Conservation (phyloP, 768 basidiomycete species). For the Macrolepiota fuliginosa region DNA sequence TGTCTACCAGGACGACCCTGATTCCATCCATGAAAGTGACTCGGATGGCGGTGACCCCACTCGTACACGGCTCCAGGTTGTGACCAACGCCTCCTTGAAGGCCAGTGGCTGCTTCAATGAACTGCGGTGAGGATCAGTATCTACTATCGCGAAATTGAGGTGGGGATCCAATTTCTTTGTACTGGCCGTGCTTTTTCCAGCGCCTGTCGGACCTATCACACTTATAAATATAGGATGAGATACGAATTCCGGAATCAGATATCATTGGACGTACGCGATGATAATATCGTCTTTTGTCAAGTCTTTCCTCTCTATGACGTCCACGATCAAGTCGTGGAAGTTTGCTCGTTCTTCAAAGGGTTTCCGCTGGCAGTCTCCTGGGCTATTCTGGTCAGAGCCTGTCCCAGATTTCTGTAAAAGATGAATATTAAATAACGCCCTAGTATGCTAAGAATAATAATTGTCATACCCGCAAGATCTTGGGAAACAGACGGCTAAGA, state of each 20-base stretch:
- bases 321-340: neutral
- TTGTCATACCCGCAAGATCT: neutral
- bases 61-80: neutral
- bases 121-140: neutral
- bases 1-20: conserved; percentile 6
- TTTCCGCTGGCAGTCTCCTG: neutral
- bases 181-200: conserved; percentile 6
- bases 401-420: neutral
- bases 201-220: conserved; percentile 4
- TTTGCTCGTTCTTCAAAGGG: neutral
- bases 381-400: neutral
- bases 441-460: neutral
- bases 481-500: neutral
- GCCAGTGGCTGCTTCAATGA: neutral
- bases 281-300: neutral
- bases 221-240: neutral
- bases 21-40: neutral
- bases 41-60: neutral
- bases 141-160: neutral
- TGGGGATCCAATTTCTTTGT: neutral
- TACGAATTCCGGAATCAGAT: neutral
- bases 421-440: neutral
- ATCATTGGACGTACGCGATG: neutral
- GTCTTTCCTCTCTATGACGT: neutral
- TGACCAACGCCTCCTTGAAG: neutral